These are phyloP conservation scores for Aschersonia sp. DNA, from an alignment of 2,329 filamentous ascomycete genomes.

Conservation along the genomic window DNA sequence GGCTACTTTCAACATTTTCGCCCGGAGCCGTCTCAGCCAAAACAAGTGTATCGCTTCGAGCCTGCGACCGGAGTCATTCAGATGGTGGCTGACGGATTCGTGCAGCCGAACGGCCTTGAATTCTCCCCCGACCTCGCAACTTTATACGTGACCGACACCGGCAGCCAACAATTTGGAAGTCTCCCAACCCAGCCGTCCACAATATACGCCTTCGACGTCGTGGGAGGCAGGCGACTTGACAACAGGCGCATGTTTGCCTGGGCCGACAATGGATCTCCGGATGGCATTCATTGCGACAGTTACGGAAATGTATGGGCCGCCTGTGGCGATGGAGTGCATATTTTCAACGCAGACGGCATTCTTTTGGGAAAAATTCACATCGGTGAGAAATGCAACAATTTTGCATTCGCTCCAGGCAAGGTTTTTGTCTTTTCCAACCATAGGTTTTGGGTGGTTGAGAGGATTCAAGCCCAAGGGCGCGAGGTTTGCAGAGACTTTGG, in stretches of 20 bases:
- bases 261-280: slow-evolving; percentile 36
- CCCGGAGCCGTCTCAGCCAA: slow-evolving; percentile 7
- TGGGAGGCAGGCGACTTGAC: slow-evolving; percentile 3
- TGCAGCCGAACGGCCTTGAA: slow-evolving; percentile 39
- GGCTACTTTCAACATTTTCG: too few relatives aligned
- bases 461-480: slow-evolving; percentile 7
- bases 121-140: slow-evolving; percentile 38
- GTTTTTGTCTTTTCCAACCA: slow-evolving; percentile 8
- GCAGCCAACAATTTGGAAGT: slow-evolving; percentile 12
- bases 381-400: slow-evolving; percentile 6
- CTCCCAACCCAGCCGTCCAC: slow-evolving; percentile 2
- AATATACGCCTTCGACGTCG: slow-evolving; percentile 5
- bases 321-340: slow-evolving; percentile 32
- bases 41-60: slow-evolving; percentile 45
- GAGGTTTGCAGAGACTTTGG: slow-evolving; percentile 11
- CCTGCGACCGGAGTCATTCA: slow-evolving; percentile 33
- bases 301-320: slow-evolving; percentile 40
- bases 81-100: slow-evolving; percentile 43
- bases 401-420: slow-evolving; percentile 7
- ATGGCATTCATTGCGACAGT: slow-evolving; percentile 43
- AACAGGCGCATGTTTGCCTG: slow-evolving; percentile 43
- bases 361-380: slow-evolving; percentile 39
- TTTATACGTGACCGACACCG: slow-evolving; percentile 44
- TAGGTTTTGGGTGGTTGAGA: slow-evolving; percentile 7
- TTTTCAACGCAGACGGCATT: slow-evolving; percentile 29